Evolutionary conservation across 345 rosid genomes (phyloP).

Genomic region (Rhodamnia rubescens): DNA sequence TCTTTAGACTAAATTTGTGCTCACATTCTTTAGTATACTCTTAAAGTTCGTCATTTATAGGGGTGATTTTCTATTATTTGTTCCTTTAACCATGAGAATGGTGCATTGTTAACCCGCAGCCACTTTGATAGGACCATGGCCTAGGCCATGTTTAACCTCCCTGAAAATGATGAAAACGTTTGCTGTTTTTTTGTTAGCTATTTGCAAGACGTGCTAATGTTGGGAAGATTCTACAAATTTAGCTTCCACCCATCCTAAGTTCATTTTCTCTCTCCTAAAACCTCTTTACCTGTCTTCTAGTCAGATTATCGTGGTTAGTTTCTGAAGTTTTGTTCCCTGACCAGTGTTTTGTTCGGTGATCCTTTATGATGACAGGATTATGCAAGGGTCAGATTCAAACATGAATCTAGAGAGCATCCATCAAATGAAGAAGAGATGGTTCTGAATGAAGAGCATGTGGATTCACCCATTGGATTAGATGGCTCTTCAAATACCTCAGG

Average conservation of each 20-base stretch:
- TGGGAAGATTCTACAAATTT: background rate
- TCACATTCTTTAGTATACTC: background rate
- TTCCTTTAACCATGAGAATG: background rate
- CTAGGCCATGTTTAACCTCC: background rate
- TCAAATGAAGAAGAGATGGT: conserved; percentile 36
- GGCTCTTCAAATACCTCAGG: conserved; percentile 85
- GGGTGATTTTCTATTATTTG: background rate
- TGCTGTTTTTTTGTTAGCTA: background rate
- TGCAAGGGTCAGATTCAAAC: conserved; percentile 49
- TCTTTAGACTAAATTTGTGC: background rate
- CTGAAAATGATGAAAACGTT: background rate
- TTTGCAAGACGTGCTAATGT: background rate
- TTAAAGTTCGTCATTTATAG: background rate
- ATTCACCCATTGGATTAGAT: conserved; percentile 66
- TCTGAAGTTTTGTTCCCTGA: background rate
- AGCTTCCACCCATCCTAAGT: background rate
- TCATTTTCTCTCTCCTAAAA: background rate
- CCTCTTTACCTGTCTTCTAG: background rate
- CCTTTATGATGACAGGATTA: conserved; percentile 30
- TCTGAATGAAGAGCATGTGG: conserved; percentile 40
- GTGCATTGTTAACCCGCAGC: background rate
- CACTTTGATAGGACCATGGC: background rate
- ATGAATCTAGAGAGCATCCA: conserved; percentile 37
- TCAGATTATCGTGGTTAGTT: background rate
- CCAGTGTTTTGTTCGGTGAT: background rate